Percentiles rank a stretch among this genome's conserved stretches.
These are phyloP conservation scores for Penicillium sp. DNA, from an alignment of 2,329 filamentous ascomycete species.

Conservation along the genomic window DNA sequence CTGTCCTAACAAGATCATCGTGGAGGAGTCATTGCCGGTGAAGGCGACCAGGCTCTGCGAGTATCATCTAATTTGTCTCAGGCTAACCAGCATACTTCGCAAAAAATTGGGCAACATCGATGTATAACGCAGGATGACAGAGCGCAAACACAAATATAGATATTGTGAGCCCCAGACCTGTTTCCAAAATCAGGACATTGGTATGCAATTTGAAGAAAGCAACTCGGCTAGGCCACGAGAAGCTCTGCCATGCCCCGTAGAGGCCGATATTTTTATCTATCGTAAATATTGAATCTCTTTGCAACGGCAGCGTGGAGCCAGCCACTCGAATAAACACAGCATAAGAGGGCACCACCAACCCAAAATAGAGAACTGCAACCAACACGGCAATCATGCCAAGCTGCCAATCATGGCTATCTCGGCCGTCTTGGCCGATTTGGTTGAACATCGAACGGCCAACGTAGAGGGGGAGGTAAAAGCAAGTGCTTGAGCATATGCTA, in stretches of 20 bases:
- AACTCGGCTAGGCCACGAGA: neutral
- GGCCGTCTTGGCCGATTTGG: neutral
- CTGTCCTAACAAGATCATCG: too few species aligned
- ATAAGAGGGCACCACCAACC: constrained; percentile 2
- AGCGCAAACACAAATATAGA: neutral
- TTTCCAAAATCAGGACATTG: neutral
- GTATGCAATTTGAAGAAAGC: neutral
- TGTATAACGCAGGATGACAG: neutral
- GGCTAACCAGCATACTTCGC: neutral
- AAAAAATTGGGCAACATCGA: neutral
- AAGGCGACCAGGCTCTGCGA: too few species aligned
- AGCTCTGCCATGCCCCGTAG: neutral
- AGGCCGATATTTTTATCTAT: neutral
- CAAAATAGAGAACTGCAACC: constrained; percentile 1
- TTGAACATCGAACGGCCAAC: neutral
- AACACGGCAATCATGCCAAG: neutral
- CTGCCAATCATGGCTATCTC: neutral
- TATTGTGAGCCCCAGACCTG: neutral
- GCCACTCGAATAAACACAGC: constrained; percentile 8
- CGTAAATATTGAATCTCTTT: neutral
- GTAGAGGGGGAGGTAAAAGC: constrained; percentile 6
- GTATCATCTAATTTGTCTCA: too few species aligned
- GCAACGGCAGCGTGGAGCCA: neutral
- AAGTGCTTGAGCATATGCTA: neutral
- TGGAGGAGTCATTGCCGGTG: too few species aligned